Conservation (phyloP, 768 basidiomycete genomes). For the Boletus reticuloceps region DNA sequence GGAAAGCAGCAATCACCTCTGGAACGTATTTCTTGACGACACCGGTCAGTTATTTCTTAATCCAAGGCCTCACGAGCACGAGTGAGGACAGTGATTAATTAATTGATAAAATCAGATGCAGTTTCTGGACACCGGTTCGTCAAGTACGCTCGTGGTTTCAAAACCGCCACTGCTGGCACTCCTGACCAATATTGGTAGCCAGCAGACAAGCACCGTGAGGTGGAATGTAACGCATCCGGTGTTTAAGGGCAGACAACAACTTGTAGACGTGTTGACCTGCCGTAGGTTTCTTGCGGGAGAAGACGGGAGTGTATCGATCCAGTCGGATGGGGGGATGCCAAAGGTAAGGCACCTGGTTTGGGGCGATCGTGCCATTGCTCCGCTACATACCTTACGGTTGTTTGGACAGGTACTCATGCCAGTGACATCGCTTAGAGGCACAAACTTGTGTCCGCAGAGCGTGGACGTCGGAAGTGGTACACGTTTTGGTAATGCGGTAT, state of each 20-base stretch:
- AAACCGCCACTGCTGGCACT: constrained; percentile 58
- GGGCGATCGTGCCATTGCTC: neutral
- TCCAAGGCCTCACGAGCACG: neutral
- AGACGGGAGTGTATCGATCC: constrained; percentile 41
- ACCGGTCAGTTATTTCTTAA: constrained; percentile 33
- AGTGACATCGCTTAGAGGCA: constrained; percentile 21
- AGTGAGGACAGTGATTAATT: neutral
- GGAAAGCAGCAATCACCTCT: constrained; percentile 46
- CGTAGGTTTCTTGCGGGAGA: constrained; percentile 33
- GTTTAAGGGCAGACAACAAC: constrained; percentile 38
- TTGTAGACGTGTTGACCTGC: constrained; percentile 58
- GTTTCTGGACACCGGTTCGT: constrained; percentile 40
- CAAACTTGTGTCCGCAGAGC: constrained; percentile 20
- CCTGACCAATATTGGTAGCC: constrained; percentile 51
- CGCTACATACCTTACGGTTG: neutral
- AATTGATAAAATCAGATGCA: constrained; percentile 36
- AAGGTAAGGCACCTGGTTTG: constrained; percentile 28
- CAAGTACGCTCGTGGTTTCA: constrained; percentile 44
- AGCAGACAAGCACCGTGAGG: constrained; percentile 28
- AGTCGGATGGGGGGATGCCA: constrained; percentile 45
- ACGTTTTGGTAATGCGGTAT: neutral
- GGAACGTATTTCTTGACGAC: constrained; percentile 46
- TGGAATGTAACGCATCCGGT: constrained; percentile 46
- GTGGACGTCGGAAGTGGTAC: constrained; percentile 1
- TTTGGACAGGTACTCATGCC: constrained; percentile 36